Percentiles rank a stretch among this genome's conserved stretches.
Evolutionary conservation across 2,329 filamentous ascomycete genomes (phyloP).

Genomic region (Fusarium ambrosium): DNA sequence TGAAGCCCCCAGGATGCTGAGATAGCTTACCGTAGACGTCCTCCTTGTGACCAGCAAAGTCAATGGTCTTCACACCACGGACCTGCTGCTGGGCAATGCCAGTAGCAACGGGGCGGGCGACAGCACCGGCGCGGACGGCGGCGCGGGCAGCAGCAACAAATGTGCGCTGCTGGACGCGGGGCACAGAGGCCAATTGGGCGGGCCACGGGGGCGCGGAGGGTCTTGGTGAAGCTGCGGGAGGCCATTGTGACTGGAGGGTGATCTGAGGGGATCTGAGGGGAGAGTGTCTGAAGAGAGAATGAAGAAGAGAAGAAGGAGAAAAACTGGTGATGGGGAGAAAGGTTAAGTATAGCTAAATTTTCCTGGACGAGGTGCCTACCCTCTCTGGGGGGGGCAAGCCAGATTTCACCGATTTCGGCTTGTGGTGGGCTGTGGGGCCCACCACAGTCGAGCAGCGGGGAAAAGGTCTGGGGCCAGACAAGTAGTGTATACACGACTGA

Average conservation of each 20-base stretch:
- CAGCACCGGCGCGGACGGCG: constrained; percentile 67
- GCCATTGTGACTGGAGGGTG: constrained; percentile 72
- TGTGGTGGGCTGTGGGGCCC: constrained; percentile 38
- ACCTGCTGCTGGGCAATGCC: constrained; percentile 75
- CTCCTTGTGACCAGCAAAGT: constrained; percentile 97
- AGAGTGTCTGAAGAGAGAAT: constrained; percentile 49
- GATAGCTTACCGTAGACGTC: constrained; percentile 83
- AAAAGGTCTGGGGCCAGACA: constrained; percentile 32
- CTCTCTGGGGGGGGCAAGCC: constrained; percentile 21
- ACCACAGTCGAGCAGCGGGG: constrained; percentile 34
- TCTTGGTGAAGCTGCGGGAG: constrained; percentile 79
- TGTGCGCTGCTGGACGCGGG: constrained; percentile 72
- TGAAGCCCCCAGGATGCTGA: neutral
- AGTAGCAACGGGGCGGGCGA: constrained; percentile 65
- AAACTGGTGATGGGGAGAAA: constrained; percentile 42
- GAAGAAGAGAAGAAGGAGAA: constrained; percentile 34
- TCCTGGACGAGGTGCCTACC: constrained; percentile 23
- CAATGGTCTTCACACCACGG: constrained; percentile 97
- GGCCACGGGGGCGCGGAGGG: constrained; percentile 72
- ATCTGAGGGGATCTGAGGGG: constrained; percentile 32
- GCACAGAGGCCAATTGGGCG: constrained; percentile 68
- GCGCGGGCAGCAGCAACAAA: constrained; percentile 72
- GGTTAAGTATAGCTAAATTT: constrained; percentile 46
- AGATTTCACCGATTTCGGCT: constrained; percentile 46
- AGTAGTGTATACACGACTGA: constrained; percentile 20